Percentiles rank a stretch among this genome's conserved stretches.
Evolutionary conservation across 148 eudicot genomes (phyloP).

Genomic region (Beta vulgaris): DNA sequence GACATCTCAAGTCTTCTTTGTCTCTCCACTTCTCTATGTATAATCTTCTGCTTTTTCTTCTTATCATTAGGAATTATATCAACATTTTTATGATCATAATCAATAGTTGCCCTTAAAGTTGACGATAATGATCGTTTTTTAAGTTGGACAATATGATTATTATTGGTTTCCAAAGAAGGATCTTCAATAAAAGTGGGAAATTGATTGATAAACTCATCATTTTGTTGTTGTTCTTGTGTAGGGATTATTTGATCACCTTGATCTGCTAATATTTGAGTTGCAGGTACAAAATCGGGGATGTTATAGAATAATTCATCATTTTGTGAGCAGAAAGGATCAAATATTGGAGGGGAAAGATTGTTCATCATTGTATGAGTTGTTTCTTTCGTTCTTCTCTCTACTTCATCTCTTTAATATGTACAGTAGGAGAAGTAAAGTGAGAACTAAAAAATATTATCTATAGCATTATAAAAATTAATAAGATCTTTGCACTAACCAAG

Average conservation of each 20-base stretch:
- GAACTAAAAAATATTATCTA: not conserved
- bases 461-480: not conserved
- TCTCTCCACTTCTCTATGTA: conserved; percentile 41
- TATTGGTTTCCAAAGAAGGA: not conserved
- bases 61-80: not conserved
- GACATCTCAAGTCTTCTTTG: conserved; percentile 47
- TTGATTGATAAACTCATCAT: not conserved
- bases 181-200: not conserved
- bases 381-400: not conserved
- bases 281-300: not conserved
- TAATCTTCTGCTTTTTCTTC: conserved; percentile 25
- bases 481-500: not conserved
- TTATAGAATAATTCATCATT: not conserved
- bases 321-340: conserved; percentile 9
- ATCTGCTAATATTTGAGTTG: not conserved
- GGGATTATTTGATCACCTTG: not conserved
- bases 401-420: not conserved
- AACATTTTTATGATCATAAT: not conserved
- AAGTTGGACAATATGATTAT: too few relatives aligned
- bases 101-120: not conserved
- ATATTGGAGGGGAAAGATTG: not conserved
- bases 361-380: not conserved
- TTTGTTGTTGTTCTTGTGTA: not conserved
- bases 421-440: not conserved
- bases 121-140: conserved; percentile 3